A percentile compares a stretch with the other conserved stretches of the same genome.
phyloP scores from a whole-genome alignment of 148 eudicot species.

The Amaranthus hypochondriacus region DNA sequence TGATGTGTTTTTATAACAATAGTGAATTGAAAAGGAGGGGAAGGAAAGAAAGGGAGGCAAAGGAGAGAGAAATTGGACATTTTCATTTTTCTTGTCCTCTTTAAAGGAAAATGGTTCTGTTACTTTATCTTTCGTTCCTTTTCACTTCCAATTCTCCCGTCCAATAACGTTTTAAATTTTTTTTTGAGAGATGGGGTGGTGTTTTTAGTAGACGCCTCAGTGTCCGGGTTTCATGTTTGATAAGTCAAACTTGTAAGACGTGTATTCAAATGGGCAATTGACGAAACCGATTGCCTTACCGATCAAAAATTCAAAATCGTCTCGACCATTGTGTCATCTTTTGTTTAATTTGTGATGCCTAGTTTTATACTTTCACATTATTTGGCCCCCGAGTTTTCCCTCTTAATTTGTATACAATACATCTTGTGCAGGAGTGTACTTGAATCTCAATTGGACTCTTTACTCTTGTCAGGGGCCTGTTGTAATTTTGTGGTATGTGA shows the following conservation, averaged over 20 bases:
- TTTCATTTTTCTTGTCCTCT: too few relatives aligned
- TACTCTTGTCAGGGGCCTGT: conserved; percentile 16
- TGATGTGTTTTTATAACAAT: background rate
- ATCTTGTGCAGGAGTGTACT: conserved; percentile 35
- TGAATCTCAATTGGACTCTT: conserved; percentile 26
- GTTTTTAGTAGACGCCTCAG: background rate
- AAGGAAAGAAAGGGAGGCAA: too few relatives aligned
- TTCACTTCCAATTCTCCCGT: too few relatives aligned
- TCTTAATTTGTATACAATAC: conserved; percentile 27
- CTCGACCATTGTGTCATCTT: background rate
- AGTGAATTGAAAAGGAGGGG: too few relatives aligned
- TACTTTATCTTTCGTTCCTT: too few relatives aligned
- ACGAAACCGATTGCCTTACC: background rate
- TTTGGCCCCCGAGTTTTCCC: conserved; percentile 13
- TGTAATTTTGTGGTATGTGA: conserved; percentile 33
- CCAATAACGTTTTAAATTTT: background rate
- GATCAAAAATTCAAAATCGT: background rate
- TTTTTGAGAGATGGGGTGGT: background rate
- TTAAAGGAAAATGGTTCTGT: too few relatives aligned
- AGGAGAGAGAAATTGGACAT: too few relatives aligned
- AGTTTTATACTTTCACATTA: conserved; percentile 7
- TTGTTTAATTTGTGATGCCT: background rate
- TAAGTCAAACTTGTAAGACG: background rate
- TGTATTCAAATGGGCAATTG: background rate
- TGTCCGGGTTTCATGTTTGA: background rate